These are phyloP conservation scores for Clavispora vitiphila DNA, from an alignment of 805 yeast genomes.

Conservation along the genomic window DNA sequence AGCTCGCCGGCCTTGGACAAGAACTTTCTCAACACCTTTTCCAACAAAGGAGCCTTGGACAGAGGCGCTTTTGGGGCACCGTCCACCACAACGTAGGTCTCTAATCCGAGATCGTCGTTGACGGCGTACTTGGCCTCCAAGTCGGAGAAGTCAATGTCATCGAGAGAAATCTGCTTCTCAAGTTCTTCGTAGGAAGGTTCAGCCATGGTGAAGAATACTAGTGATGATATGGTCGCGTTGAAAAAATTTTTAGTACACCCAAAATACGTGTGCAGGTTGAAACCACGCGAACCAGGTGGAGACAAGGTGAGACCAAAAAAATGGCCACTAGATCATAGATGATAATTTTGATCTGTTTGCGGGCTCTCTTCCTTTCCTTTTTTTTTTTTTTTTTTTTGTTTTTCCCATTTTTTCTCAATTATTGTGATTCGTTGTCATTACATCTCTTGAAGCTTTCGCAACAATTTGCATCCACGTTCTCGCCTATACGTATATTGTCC, in stretches of 20 bases:
- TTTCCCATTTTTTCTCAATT: too few relatives aligned
- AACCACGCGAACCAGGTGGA: too few relatives aligned
- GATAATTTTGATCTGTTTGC: too few relatives aligned
- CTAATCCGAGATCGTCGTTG: conserved; percentile 54
- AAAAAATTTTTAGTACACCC: neutral
- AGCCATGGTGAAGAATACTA: conserved; percentile 7
- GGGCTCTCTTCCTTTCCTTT: too few relatives aligned
- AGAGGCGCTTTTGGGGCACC: conserved; percentile 97
- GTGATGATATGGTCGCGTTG: neutral
- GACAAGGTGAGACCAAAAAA: too few relatives aligned
- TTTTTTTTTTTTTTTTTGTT: too few relatives aligned
- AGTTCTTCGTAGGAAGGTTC: conserved; percentile 23
- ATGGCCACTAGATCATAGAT: too few relatives aligned
- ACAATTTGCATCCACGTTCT: neutral
- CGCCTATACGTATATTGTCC: too few relatives aligned
- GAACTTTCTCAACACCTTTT: conserved; percentile 79
- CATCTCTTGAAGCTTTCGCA: neutral
- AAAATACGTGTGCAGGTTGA: neutral
- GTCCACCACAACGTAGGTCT: conserved; percentile 78
- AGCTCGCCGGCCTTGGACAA: conserved; percentile 76
- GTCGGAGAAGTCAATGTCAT: conserved; percentile 74
- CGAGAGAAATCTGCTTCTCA: conserved; percentile 36
- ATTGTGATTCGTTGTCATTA: too few relatives aligned
- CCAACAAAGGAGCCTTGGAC: conserved; percentile 74
- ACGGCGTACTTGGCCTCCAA: conserved; percentile 72